Percentiles rank a stretch among this genome's conserved stretches.
Evolutionary conservation across 257 asterid genomes (phyloP).

Genomic region (Leonotis leonurus): DNA sequence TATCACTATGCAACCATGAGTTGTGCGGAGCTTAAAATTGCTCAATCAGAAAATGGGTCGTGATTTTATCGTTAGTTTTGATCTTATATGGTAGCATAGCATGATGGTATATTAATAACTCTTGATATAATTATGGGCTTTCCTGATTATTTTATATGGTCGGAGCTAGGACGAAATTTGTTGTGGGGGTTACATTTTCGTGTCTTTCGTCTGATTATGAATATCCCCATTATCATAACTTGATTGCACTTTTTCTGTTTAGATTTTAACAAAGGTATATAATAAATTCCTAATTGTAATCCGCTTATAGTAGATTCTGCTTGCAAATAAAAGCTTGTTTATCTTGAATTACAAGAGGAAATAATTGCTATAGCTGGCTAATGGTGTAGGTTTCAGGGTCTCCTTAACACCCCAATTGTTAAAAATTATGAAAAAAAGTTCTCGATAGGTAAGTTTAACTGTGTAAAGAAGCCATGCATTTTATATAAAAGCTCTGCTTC

Average conservation of each 20-base stretch:
- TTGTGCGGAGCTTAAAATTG: background rate
- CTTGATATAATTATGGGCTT: background rate
- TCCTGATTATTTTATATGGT: background rate
- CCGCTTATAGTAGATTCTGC: background rate
- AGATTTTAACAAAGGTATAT: too few relatives aligned
- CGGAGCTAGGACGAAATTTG: background rate
- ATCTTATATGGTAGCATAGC: background rate
- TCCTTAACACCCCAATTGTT: background rate
- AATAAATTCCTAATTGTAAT: background rate
- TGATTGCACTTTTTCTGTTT: background rate
- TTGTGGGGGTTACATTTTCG: background rate
- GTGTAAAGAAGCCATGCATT: background rate
- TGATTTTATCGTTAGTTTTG: background rate
- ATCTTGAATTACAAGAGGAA: background rate
- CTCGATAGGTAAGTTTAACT: background rate
- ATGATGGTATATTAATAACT: background rate
- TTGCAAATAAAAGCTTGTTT: background rate
- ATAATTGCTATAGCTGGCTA: background rate
- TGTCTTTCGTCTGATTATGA: background rate
- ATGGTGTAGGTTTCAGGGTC: slow-evolving; percentile 4
- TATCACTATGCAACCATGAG: background rate
- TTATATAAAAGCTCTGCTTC: slow-evolving; percentile 2
- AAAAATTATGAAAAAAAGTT: background rate
- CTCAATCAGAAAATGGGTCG: slow-evolving; percentile 1
- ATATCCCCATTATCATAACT: background rate